A percentile compares a stretch with the other conserved stretches of the same genome.
phyloP scores from a whole-genome alignment of 257 asterid genomes.

The Scutellaria barbata region DNA sequence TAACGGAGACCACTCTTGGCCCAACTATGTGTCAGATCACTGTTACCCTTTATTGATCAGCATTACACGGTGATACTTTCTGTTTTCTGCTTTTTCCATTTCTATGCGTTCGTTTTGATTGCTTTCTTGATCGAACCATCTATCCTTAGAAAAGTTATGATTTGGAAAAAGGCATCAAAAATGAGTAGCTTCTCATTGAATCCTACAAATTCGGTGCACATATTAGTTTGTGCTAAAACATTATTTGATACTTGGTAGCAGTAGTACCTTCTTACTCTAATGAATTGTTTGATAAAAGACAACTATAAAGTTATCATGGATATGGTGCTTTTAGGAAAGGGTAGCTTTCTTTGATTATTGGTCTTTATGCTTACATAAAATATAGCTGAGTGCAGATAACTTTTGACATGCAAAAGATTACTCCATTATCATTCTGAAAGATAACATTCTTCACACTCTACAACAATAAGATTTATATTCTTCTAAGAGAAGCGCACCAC shows the following conservation, averaged over 20 bases:
- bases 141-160: constrained; percentile 30
- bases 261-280: constrained; percentile 18
- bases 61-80: constrained; percentile 51
- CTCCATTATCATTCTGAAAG: constrained; percentile 30
- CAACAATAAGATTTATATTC: constrained; percentile 34
- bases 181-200: constrained; percentile 28
- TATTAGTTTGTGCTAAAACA: constrained; percentile 20
- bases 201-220: constrained; percentile 9
- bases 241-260: background rate
- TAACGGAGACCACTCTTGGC: constrained; percentile 72
- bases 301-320: constrained; percentile 18
- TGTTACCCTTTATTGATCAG: constrained; percentile 83
- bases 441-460: constrained; percentile 23
- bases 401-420: constrained; percentile 41
- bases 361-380: background rate
- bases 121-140: constrained; percentile 12
- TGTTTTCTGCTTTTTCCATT: background rate
- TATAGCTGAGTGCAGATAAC: constrained; percentile 25
- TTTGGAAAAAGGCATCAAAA: constrained; percentile 17
- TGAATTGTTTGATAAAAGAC: constrained; percentile 1
- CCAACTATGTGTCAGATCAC: constrained; percentile 84
- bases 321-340: constrained; percentile 25
- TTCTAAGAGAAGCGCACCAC: background rate
- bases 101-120: background rate
- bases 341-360: background rate